A percentile compares a stretch with the other conserved stretches of the same genome.
phyloP scores from a whole-genome alignment of 441 rosid species.

The Syzygium syzygioides region DNA sequence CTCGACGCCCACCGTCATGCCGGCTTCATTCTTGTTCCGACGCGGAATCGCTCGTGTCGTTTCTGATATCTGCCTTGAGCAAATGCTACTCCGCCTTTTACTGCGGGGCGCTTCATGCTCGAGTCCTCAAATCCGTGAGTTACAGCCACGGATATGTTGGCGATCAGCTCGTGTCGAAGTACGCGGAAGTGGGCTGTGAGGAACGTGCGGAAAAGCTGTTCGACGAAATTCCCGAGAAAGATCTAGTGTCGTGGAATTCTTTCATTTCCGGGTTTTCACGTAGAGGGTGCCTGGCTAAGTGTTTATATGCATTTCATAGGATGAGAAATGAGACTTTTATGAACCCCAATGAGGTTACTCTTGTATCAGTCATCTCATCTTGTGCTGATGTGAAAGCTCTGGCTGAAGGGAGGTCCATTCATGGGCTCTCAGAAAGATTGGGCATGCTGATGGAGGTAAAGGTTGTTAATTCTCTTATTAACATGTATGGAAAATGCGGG shows the following conservation, averaged over 20 bases:
- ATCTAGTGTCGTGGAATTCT: conserved; percentile 66
- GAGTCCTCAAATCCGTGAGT: conserved; percentile 38
- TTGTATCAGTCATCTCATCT: conserved; percentile 44
- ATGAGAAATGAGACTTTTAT: conserved; percentile 28
- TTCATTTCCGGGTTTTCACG: conserved; percentile 41
- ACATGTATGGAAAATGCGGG: conserved; percentile 37
- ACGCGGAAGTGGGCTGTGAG: conserved; percentile 25
- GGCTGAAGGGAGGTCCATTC: conserved; percentile 42
- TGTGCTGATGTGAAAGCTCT: conserved; percentile 31
- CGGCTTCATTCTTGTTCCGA: conserved; percentile 1
- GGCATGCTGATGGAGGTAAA: conserved; percentile 47
- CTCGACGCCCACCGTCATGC: background rate
- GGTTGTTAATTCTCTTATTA: conserved; percentile 39
- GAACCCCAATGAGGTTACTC: conserved; percentile 43
- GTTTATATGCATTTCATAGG: conserved; percentile 29
- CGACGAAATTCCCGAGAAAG: conserved; percentile 56
- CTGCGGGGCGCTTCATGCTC: conserved; percentile 36
- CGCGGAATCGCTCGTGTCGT: conserved; percentile 33
- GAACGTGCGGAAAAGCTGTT: conserved; percentile 43
- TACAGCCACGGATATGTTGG: conserved; percentile 67
- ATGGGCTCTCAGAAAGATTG: conserved; percentile 43
- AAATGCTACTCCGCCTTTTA: conserved; percentile 29
- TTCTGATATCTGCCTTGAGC: conserved; percentile 27
- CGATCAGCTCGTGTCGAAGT: conserved; percentile 46
- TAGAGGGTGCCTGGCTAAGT: conserved; percentile 21